Evolutionary conservation across 1,139 yeast genomes (phyloP).

Genomic region (Yamadazyma blattariae): DNA sequence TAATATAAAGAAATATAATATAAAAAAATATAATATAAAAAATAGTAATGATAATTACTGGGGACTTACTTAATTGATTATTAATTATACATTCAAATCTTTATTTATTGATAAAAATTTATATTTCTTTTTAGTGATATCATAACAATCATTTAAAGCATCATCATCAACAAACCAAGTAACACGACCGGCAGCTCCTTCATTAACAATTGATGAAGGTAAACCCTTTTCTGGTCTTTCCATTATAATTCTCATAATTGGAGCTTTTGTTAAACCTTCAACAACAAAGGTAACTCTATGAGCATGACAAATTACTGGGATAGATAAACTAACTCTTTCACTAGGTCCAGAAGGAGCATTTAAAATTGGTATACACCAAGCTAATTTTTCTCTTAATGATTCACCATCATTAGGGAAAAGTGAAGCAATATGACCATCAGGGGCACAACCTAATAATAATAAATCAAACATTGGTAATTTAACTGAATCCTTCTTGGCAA

Average conservation of each 20-base stretch:
- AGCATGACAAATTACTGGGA: slow-evolving; percentile 94
- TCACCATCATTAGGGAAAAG: slow-evolving; percentile 88
- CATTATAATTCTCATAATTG: slow-evolving; percentile 87
- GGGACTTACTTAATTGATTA: too few relatives aligned
- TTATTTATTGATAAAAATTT: slow-evolving; percentile 43
- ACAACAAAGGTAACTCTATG: slow-evolving; percentile 91
- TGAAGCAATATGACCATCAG: slow-evolving; percentile 97
- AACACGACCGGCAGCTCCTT: slow-evolving; percentile 94
- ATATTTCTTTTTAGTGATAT: slow-evolving; percentile 71
- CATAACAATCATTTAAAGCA: slow-evolving; percentile 80
- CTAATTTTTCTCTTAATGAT: slow-evolving; percentile 81
- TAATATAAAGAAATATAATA: too few relatives aligned
- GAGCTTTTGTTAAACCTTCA: slow-evolving; percentile 94
- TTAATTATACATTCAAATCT: too few relatives aligned
- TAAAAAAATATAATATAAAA: too few relatives aligned
- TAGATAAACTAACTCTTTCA: slow-evolving; percentile 84
- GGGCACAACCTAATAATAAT: slow-evolving; percentile 92
- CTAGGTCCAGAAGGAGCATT: slow-evolving; percentile 91
- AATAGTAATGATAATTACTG: too few relatives aligned
- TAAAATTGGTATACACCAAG: slow-evolving; percentile 94
- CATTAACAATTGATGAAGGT: slow-evolving; percentile 92
- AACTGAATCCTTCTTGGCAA: slow-evolving; percentile 96
- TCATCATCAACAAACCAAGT: slow-evolving; percentile 98
- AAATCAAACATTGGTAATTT: slow-evolving; percentile 93
- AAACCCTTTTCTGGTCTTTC: slow-evolving; percentile 96